Percentiles rank a stretch among this genome's conserved stretches.
Evolutionary conservation across 2,329 filamentous ascomycete species (phyloP).

Genomic region (Elsinoe perseae): DNA sequence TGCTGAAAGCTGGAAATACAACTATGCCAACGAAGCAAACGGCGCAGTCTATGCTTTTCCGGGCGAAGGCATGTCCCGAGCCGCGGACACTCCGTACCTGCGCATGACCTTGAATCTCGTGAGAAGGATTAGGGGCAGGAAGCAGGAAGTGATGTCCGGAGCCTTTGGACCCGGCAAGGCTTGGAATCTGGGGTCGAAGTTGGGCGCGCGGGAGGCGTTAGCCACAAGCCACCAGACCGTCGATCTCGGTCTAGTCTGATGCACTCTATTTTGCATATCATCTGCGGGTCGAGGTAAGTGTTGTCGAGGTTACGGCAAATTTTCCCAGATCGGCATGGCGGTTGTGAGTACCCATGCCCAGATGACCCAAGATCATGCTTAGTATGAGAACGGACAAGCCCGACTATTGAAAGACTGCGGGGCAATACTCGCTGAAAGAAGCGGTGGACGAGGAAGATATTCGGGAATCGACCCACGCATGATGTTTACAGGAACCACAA

Average conservation of each 20-base stretch:
- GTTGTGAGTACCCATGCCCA: neutral
- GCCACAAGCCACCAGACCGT: conserved; percentile 8
- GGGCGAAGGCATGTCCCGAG: neutral
- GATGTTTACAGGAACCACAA: neutral
- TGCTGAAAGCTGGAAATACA: conserved; percentile 2
- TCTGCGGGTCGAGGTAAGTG: neutral
- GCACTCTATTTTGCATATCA: conserved; percentile 7
- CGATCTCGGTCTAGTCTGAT: conserved; percentile 1
- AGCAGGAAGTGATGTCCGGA: neutral
- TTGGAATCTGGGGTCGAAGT: neutral
- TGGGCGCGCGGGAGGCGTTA: conserved; percentile 6
- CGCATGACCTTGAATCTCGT: conserved; percentile 5
- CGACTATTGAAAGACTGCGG: neutral
- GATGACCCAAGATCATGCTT: conserved; percentile 1
- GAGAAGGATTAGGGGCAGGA: no score
- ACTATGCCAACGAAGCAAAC: conserved; percentile 5
- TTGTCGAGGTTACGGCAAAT: conserved; percentile 8
- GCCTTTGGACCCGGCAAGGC: neutral
- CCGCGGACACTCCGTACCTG: conserved; percentile 3
- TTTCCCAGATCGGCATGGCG: conserved; percentile 6
- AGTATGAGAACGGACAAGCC: neutral
- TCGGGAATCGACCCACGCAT: neutral
- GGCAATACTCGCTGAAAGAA: neutral
- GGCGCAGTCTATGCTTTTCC: neutral
- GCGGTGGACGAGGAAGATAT: neutral